Conservation (phyloP, 148 eudicot genomes). For the Spergularia bocconei region DNA sequence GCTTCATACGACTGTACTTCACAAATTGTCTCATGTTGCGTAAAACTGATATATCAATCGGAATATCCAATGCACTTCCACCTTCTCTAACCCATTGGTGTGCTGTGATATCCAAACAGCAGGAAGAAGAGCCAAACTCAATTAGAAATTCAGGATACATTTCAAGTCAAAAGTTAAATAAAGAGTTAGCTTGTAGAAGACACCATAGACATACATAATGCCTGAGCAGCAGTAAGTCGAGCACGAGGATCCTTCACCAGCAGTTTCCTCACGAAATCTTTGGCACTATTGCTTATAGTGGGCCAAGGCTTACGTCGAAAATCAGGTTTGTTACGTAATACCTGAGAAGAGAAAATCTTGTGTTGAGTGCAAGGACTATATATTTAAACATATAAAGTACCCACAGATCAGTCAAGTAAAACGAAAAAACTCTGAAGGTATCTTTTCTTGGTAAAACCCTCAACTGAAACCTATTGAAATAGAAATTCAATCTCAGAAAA, state of each 20-base stretch:
- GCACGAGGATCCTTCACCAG: slow-evolving; percentile 88
- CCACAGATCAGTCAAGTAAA: not conserved
- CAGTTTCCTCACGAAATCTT: slow-evolving; percentile 83
- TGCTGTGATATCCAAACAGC: slow-evolving; percentile 44
- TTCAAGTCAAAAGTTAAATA: not conserved
- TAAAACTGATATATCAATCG: slow-evolving; percentile 90
- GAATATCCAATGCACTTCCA: slow-evolving; percentile 87
- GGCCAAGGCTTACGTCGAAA: slow-evolving; percentile 98
- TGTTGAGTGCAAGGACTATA: not conserved
- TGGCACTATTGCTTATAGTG: slow-evolving; percentile 66
- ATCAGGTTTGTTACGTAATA: slow-evolving; percentile 90
- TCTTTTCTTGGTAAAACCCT: no score
- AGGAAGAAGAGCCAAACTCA: not conserved
- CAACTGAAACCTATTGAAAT: no score
- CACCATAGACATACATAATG: slow-evolving; percentile 62
- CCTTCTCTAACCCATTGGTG: slow-evolving; percentile 99
- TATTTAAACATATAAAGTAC: not conserved
- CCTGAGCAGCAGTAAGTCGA: slow-evolving; percentile 95
- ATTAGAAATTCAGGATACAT: not conserved
- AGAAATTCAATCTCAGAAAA: no score
- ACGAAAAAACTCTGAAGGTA: not conserved
- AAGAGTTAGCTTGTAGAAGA: not conserved
- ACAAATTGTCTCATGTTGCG: slow-evolving; percentile 89
- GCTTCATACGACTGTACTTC: slow-evolving; percentile 86
- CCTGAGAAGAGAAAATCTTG: slow-evolving; percentile 41